Base-by-base conservation (phyloP, 495 filamentous ascomycete species). In the Aspergillus asperescens region DNA sequence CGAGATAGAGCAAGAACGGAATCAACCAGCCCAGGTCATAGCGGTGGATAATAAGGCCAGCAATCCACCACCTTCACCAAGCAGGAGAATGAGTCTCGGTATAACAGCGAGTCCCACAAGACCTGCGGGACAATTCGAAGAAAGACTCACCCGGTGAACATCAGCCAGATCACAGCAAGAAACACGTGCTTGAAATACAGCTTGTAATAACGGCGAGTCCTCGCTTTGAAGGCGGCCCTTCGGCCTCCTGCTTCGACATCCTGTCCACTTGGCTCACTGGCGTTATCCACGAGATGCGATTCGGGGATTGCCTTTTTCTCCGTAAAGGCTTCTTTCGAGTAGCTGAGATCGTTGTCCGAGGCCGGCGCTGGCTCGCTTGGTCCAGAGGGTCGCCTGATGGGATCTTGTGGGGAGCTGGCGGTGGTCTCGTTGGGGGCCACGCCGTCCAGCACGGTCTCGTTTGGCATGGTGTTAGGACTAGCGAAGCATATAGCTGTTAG, bases 1-100 rank as follows among this genome's bases (percentile, higher is more conserved):
- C 79, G 32, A 95, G 80, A 67, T 83, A 96, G 13, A 96, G 52
- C 32, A 96, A 77, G 68, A 91, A 90, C 7, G 90, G 89, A 27
- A 90, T 81, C 57, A 95, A 57, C 90, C 90, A 96, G 50, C 85
- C 85, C 60, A 81, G 78, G 62, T 89, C 85, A 59, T 85, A 56
- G 16, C 84, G 81, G 63, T 87, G 86, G 37, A 85, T 72, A 52
- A 91, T 73, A 16, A 95, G 76, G 34, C 86, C 83, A 37, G 83
- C 86, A 51, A 93, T 90, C 89, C 88, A 95, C 90, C 90, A 95
- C 46, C 88, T 90, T 49, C n/a, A 39, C 16, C 24, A 25, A 35
- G 28, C 32, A 43, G 40, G 19, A 22, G 18, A 35, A 40, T 54
- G n/a, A 54, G 51, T 25, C 43, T 54, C 40, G 34, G 18, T n/a